Evolutionary conservation across 2,329 filamentous ascomycete species (phyloP), one percentile per base, ranked within the genome.

Genomic region (Lachnellula suecica): DNA sequence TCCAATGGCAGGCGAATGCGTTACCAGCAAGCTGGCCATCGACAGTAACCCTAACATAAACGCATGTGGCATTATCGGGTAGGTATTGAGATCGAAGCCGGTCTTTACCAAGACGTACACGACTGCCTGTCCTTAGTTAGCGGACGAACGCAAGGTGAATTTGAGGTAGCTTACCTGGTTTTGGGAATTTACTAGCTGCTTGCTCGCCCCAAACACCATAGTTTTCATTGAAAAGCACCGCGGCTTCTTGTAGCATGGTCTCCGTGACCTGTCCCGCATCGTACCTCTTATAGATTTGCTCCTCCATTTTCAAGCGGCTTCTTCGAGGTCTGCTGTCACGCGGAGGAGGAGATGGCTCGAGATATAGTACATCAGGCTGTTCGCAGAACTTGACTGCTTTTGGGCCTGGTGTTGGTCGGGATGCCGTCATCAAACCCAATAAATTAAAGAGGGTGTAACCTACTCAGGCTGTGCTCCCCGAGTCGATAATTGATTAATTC

Each of bases 1-100:
- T 54, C 71, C 68, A 73, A 47, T 68, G 66, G 47, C 68, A 71
- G 29, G 66, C 65, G 45, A 72, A 70, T 35, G 63, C 68, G 53
- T 72, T 63, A 22, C 69, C 69, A 54, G 64, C 64, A 52, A 70
- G 64, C 22, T 53, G 45, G 47, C 59, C 65, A 43, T 71, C 60
- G 44, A 71, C 62, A 47, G 58, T 63, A 41, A 69, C 68, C 37
- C 62, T 65, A 25, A 62, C 61, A 57, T 70, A 71, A 35, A 58
- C 68, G 53, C 56, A 64, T 49, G 38, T 58, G 19, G 43, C 59
- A 46, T 49, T 51, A 44, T 54, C 55, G 31, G 62, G 64, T 23
- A 72, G 59, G 56, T 66, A 62, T 68, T 73, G 62, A 64, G 61
- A 48, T 68, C 66, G 54, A 47, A 69, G 61, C 67, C 71, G 58